Conservation (phyloP, 2,329 filamentous ascomycete species). For the Aspergillus sp. region DNA sequence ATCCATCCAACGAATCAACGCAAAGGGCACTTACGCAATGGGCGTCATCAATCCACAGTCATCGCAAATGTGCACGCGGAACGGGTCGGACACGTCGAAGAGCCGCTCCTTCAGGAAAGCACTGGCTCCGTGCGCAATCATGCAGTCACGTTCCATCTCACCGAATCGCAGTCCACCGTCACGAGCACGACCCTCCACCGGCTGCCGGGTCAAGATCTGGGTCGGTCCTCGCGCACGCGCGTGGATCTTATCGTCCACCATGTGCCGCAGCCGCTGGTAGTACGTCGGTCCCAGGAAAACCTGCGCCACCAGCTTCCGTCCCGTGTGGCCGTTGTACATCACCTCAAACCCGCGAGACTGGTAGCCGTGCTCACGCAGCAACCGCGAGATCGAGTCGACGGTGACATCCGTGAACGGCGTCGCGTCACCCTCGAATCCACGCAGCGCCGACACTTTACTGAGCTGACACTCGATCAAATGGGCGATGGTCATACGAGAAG, state of each 20-base stretch:
- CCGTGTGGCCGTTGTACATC: constrained; percentile 98
- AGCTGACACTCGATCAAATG: constrained; percentile 99
- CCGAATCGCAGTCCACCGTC: constrained; percentile 98
- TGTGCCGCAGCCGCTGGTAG: constrained; percentile 96
- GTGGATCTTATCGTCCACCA: constrained; percentile 99
- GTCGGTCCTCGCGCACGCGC: constrained; percentile 95
- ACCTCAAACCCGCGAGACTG: constrained; percentile 97
- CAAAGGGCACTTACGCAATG: constrained; percentile 78
- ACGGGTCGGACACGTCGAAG: constrained; percentile 96
- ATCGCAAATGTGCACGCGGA: constrained; percentile 97
- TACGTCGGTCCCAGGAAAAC: constrained; percentile 98
- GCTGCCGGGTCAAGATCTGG: constrained; percentile 95
- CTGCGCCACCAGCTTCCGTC: constrained; percentile 87
- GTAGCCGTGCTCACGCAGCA: constrained; percentile 86
- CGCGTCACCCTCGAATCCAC: constrained; percentile 93
- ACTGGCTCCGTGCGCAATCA: constrained; percentile 99
- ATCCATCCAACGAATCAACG: constrained; percentile 2
- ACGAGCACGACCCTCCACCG: constrained; percentile 95
- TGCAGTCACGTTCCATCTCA: constrained; percentile 99
- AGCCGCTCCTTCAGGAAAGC: constrained; percentile 96
- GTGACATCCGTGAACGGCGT: constrained; percentile 98
- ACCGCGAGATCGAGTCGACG: constrained; percentile 84
- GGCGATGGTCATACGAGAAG: constrained; percentile 99
- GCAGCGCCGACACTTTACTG: constrained; percentile 90
- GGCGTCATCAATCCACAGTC: constrained; percentile 99